phyloP scores from a whole-genome alignment of 2,329 filamentous ascomycete species.

The Monosporascus sp. region DNA sequence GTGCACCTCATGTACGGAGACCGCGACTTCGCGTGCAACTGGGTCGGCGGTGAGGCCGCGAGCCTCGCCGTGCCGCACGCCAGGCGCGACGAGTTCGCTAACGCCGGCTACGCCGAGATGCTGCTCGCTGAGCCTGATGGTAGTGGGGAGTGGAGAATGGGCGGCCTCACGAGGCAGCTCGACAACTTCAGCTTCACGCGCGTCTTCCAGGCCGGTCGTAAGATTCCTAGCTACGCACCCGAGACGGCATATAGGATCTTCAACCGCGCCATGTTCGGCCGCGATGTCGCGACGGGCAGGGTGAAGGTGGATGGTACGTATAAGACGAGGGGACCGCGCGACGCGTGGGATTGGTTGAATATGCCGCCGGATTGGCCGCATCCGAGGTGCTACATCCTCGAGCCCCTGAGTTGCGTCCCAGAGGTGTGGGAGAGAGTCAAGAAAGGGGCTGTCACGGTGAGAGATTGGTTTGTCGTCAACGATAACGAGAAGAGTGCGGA shows the following conservation, averaged over 20 bases:
- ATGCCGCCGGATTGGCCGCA: constrained; percentile 10
- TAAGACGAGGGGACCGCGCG: constrained; percentile 13
- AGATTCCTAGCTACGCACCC: constrained; percentile 37
- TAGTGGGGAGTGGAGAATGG: neutral
- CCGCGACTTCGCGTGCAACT: constrained; percentile 49
- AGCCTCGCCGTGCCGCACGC: constrained; percentile 32
- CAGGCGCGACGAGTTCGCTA: neutral
- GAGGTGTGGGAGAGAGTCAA: constrained; percentile 13
- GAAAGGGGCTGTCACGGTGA: constrained; percentile 10
- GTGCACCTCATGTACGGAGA: constrained; percentile 52
- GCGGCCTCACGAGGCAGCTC: constrained; percentile 58
- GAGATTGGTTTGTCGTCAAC: constrained; percentile 16
- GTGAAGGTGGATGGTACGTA: constrained; percentile 39
- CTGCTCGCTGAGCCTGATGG: neutral
- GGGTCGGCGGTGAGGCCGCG: constrained; percentile 48
- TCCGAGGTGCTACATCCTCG: constrained; percentile 13
- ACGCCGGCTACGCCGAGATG: neutral
- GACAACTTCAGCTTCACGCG: constrained; percentile 57
- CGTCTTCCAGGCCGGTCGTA: constrained; percentile 49
- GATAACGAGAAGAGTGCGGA: neutral
- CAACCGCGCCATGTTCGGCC: constrained; percentile 38
- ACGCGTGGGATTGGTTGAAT: constrained; percentile 38
- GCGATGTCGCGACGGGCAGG: constrained; percentile 42
- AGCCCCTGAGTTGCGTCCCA: constrained; percentile 7
- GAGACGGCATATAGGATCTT: constrained; percentile 2